Evolutionary conservation across 768 basidiomycete genomes (phyloP).

Genomic region (Mycena venus): DNA sequence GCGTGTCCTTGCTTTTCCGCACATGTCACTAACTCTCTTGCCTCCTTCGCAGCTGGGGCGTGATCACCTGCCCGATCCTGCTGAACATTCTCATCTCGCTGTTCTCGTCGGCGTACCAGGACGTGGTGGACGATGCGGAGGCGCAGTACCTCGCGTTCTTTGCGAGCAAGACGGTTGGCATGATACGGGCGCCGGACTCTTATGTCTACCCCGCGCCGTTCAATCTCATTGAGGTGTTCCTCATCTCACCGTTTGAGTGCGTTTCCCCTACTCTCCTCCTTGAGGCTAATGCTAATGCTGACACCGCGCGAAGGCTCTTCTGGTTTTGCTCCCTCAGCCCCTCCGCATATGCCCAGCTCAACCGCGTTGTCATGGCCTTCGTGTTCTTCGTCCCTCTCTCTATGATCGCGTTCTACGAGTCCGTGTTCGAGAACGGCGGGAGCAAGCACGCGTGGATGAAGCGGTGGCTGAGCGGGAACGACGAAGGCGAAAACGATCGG

Average conservation of each 20-base stretch:
- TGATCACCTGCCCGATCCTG: conserved; percentile 67
- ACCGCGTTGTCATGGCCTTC: conserved; percentile 80
- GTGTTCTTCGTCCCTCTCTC: conserved; percentile 88
- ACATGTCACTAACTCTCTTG: no score
- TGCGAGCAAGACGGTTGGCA: conserved; percentile 85
- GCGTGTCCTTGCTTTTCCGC: conserved; percentile 37
- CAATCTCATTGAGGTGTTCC: conserved; percentile 85
- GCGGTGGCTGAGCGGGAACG: conserved; percentile 72
- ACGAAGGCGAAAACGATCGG: conserved; percentile 70
- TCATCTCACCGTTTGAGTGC: conserved; percentile 91
- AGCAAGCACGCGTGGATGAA: conserved; percentile 73
- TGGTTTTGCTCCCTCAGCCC: conserved; percentile 58
- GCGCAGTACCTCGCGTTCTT: conserved; percentile 94
- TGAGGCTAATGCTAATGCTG: conserved; percentile 3
- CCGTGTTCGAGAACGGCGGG: conserved; percentile 54
- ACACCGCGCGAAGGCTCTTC: conserved; percentile 53
- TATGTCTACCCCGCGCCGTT: conserved; percentile 94
- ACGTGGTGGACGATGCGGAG: conserved; percentile 88
- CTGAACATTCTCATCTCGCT: conserved; percentile 96
- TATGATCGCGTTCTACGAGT: conserved; percentile 83
- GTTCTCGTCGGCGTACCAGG: conserved; percentile 92
- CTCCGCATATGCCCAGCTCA: conserved; percentile 76
- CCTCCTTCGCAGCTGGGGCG: conserved; percentile 31
- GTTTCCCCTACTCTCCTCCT: conserved; percentile 42
- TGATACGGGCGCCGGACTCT: conserved; percentile 90